Base-by-base conservation (phyloP, 208 protist genomes). In the Crithidia expoeki region DNA sequence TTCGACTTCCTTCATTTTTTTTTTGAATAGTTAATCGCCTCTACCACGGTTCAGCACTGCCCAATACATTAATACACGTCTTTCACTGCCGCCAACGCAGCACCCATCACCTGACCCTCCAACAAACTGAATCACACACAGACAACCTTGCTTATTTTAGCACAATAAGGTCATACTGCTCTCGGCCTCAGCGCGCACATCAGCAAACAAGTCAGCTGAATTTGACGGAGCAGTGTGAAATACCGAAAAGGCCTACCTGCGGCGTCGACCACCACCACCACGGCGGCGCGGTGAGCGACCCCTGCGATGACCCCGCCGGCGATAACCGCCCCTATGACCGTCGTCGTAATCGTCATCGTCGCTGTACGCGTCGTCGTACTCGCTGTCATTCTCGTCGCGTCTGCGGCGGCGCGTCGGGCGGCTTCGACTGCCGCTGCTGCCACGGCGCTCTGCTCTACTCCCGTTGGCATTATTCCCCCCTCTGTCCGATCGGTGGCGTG, bases 161-260 rank as follows among this genome's bases (percentile, higher is more conserved):
- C n/a, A n/a, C n/a, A n/a, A n/a, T n/a, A n/a, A n/a, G n/a, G n/a
- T n/a, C n/a, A n/a, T n/a, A n/a, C n/a, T n/a, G n/a, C n/a, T n/a
- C n/a, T n/a, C n/a, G n/a, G n/a, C n/a, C n/a, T n/a, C n/a, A n/a
- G n/a, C n/a, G n/a, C n/a, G n/a, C n/a, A n/a, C n/a, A n/a, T n/a
- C n/a, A n/a, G n/a, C n/a, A 14, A 70, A 74, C 51, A 70, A 62
- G 33, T 40, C 28, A 62, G 53, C 55, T 17, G 53, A 34, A 68
- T 46, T 4, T 11, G 10, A 69, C 3, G 33, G 42, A 23, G 46
- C 28, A 11, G 11, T 23, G n/a, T 28, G n/a, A n/a, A n/a, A n/a
- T n/a, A n/a, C n/a, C n/a, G n/a, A n/a, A n/a, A n/a, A n/a, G n/a
- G n/a, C 19, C 12, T 57, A 42, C 49, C 62, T 46, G 34, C 62